Evolutionary conservation across 129 eudicot genomes (phyloP).

Genomic region (Pulicaria dysenterica): DNA sequence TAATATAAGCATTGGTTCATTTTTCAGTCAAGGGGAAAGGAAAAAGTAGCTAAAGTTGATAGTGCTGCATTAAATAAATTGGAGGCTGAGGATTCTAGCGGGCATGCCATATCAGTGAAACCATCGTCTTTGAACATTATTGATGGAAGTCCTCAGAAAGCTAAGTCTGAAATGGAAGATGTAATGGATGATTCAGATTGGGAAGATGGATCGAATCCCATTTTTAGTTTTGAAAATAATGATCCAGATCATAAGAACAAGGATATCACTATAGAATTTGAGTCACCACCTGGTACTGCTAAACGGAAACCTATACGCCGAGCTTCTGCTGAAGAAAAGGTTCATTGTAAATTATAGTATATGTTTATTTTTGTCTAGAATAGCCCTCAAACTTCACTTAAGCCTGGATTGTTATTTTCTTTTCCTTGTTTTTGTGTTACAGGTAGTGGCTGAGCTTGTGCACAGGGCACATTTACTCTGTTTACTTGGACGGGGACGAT

Average conservation of each 20-base stretch:
- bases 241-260: constrained; percentile 28
- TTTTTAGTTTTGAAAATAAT: constrained; percentile 31
- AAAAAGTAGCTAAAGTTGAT: constrained; percentile 8
- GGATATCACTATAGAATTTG: constrained; percentile 71
- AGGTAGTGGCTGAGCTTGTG: constrained; percentile 83
- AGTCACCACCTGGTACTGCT: constrained; percentile 56
- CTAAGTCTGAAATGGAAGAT: constrained; percentile 37
- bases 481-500: constrained; percentile 79
- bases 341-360: constrained; percentile 17
- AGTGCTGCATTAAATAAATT: background rate
- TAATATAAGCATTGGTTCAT: constrained; percentile 4
- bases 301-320: constrained; percentile 64
- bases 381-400: background rate
- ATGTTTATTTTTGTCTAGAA: constrained; percentile 3
- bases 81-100: constrained; percentile 24
- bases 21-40: constrained; percentile 39
- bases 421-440: constrained; percentile 20
- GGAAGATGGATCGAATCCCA: constrained; percentile 74
- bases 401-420: background rate
- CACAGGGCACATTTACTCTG: constrained; percentile 90
- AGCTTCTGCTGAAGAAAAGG: constrained; percentile 95
- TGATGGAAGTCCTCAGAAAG: constrained; percentile 32
- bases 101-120: constrained; percentile 15
- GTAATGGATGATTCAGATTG: constrained; percentile 59
- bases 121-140: constrained; percentile 34